These are phyloP conservation scores for Strobilomyces echinocephalus DNA, from an alignment of 768 basidiomycete species.

Conservation along the genomic window DNA sequence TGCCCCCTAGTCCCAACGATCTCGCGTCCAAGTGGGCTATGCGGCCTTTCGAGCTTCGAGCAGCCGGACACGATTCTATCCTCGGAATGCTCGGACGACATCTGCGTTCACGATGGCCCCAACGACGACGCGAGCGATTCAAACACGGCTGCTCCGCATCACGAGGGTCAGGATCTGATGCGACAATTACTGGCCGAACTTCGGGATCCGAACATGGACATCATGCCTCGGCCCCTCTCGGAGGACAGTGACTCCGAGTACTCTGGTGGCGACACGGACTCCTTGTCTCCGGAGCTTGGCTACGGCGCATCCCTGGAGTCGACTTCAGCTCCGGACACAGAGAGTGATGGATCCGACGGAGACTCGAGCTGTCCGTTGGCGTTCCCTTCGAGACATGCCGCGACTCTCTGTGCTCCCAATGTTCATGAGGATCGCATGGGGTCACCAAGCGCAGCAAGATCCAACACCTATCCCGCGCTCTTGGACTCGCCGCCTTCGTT, in stretches of 20 bases:
- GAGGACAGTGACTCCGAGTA: constrained; percentile 5
- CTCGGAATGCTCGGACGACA: too few species aligned
- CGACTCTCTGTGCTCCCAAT: background rate
- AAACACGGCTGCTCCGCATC: too few species aligned
- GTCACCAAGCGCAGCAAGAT: background rate
- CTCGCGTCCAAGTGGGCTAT: background rate
- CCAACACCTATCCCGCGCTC: background rate
- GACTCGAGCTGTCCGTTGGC: constrained; percentile 5
- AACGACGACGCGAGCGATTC: too few species aligned
- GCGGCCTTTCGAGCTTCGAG: too few species aligned
- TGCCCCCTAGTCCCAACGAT: background rate
- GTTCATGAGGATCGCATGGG: background rate
- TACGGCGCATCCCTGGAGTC: background rate
- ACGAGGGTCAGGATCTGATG: too few species aligned
- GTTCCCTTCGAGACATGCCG: background rate
- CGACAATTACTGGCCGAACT: too few species aligned
- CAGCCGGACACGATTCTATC: too few species aligned
- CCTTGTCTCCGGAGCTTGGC: background rate
- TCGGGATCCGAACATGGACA: too few species aligned
- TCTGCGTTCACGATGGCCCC: too few species aligned
- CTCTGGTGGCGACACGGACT: background rate
- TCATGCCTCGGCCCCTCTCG: background rate
- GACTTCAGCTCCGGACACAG: background rate
- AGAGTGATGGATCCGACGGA: constrained; percentile 1
- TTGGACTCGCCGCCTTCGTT: background rate